phyloP scores from a whole-genome alignment of 257 asterid species.

The Solanum lycopersicoides region DNA sequence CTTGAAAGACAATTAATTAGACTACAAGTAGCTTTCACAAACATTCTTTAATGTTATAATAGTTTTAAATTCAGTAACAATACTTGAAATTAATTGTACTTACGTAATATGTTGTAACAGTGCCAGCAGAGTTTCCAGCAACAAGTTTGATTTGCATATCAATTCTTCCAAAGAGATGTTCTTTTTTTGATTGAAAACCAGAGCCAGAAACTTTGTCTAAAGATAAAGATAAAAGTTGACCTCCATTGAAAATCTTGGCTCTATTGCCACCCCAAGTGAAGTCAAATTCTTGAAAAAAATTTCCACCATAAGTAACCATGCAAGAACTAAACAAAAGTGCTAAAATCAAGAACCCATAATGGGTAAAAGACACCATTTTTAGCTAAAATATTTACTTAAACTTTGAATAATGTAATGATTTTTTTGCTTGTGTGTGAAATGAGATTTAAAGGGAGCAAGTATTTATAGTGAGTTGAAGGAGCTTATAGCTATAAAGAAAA shows the following conservation, averaged over 20 bases:
- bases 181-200: constrained; percentile 50
- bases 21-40: background rate
- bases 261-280: constrained; percentile 44
- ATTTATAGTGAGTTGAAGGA: constrained; percentile 9
- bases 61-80: fast-evolving
- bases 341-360: constrained; percentile 7
- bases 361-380: constrained; percentile 8
- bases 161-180: constrained; percentile 48
- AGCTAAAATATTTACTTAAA: background rate
- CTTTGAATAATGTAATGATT: background rate
- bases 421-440: background rate
- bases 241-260: constrained; percentile 37
- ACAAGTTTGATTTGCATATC: constrained; percentile 69
- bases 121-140: constrained; percentile 62
- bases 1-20: background rate
- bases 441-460: background rate
- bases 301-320: constrained; percentile 21
- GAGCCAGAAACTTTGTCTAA: constrained; percentile 49
- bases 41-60: background rate
- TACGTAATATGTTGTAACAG: constrained; percentile 64
- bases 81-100: background rate
- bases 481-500: constrained; percentile 9
- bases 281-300: constrained; percentile 38
- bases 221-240: constrained; percentile 47
- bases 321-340: constrained; percentile 4